Evolutionary conservation across 495 filamentous ascomycete species (phyloP).

Genomic region (Pyrenula aspistea): DNA sequence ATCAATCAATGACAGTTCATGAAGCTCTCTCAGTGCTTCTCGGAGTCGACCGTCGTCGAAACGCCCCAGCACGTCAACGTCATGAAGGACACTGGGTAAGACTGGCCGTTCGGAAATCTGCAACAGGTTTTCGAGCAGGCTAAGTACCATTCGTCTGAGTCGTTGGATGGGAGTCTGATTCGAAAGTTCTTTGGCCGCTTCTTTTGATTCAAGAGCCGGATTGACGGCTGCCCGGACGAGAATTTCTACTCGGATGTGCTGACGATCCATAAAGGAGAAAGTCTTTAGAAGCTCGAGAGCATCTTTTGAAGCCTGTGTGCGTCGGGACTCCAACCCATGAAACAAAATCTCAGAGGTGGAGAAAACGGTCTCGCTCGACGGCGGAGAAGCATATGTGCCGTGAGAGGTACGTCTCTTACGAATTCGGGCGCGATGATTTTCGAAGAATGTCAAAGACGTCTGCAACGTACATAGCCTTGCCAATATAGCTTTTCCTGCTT

Average conservation of each 20-base stretch:
- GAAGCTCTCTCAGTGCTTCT: slow-evolving; percentile 14
- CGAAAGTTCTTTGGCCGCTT: not conserved
- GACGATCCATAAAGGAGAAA: slow-evolving; percentile 24
- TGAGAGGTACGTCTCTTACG: not conserved
- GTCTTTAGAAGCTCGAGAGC: slow-evolving; percentile 25
- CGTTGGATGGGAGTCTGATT: not conserved
- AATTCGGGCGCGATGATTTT: not conserved
- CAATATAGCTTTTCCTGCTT: slow-evolving; percentile 22
- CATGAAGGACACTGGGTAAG: slow-evolving; percentile 13
- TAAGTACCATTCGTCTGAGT: not conserved
- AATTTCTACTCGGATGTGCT: slow-evolving; percentile 21
- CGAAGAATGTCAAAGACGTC: slow-evolving; percentile 12
- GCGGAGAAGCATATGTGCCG: not conserved
- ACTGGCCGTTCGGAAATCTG: slow-evolving; percentile 6
- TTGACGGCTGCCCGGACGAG: slow-evolving; percentile 12
- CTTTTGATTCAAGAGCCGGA: slow-evolving; percentile 4
- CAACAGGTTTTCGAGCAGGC: slow-evolving; percentile 1
- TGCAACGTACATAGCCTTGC: slow-evolving; percentile 15
- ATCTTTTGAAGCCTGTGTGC: slow-evolving; percentile 13
- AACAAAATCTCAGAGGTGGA: slow-evolving; percentile 21
- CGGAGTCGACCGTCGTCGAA: slow-evolving; percentile 11
- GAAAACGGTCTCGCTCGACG: slow-evolving; percentile 12
- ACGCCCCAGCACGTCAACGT: slow-evolving; percentile 1
- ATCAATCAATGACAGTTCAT: slow-evolving; percentile 17
- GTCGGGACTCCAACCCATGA: slow-evolving; percentile 8